These are phyloP conservation scores for Iberis pinnata DNA, from an alignment of 345 rosid species.

Conservation along the genomic window DNA sequence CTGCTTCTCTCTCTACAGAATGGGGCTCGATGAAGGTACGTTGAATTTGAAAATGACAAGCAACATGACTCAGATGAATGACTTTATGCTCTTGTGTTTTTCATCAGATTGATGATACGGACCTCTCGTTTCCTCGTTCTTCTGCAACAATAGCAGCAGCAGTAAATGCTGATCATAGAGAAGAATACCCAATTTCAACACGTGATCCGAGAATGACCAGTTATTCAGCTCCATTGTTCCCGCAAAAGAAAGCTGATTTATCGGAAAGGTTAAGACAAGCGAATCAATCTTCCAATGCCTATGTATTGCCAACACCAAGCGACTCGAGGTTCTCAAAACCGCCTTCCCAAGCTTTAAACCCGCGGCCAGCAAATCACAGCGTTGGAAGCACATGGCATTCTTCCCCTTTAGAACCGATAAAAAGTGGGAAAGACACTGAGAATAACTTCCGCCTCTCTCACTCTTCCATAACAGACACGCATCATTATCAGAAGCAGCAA, in stretches of 20 bases:
- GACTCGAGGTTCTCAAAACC: constrained; percentile 47
- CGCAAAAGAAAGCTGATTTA: constrained; percentile 59
- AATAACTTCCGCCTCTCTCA: constrained; percentile 48
- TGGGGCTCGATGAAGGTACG: too few relatives aligned
- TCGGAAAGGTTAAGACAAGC: constrained; percentile 52
- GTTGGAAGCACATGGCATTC: constrained; percentile 67
- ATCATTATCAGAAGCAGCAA: constrained; percentile 37
- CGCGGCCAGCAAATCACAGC: constrained; percentile 35
- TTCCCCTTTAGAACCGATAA: constrained; percentile 78
- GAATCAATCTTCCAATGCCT: constrained; percentile 46
- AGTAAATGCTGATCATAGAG: constrained; percentile 51
- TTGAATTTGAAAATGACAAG: not conserved
- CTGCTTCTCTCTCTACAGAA: constrained; percentile 31
- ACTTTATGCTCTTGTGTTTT: constrained; percentile 9
- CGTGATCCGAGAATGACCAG: constrained; percentile 53
- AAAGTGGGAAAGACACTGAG: constrained; percentile 33
- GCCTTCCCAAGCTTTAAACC: constrained; percentile 30
- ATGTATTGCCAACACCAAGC: constrained; percentile 75
- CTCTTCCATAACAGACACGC: constrained; percentile 46
- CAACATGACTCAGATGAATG: not conserved
- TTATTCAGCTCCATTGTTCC: constrained; percentile 80
- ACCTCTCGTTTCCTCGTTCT: constrained; percentile 42
- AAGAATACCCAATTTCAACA: constrained; percentile 33
- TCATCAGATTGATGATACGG: constrained; percentile 60
- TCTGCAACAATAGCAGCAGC: constrained; percentile 39